Base-by-base conservation (phyloP, 2,329 filamentous ascomycete species). In the Xylaria hypoxylon region DNA sequence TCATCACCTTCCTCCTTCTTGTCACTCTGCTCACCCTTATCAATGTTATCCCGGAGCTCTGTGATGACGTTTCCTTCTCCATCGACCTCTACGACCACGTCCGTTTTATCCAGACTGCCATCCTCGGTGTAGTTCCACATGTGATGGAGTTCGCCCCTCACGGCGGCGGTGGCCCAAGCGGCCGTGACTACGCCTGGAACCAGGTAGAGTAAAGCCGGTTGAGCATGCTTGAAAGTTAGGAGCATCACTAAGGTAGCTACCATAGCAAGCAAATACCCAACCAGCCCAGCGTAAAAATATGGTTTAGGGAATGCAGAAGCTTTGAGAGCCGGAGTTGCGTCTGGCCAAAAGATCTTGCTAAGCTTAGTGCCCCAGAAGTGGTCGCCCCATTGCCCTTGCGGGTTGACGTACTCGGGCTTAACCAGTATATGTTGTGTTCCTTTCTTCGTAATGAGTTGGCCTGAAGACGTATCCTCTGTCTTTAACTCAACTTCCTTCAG, bases 131-230 rank as follows among this genome's bases (percentile, higher is more conserved):
- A 98, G 2, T 83, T 82, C 91, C 92, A 96, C 87, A 98, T 90
- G 47, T 89, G 79, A 57, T 82, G 83, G 2, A 95, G 70, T 75
- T 98, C 94, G 2, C 93, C 91, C 11, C 89, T 87, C 19, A 85
- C 76, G 4, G 89, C 72, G 0, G 91, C 95, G 1, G 92, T 96
- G 3, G 89, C 78, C 91, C 93, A 96, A 1, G 96, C 76, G 1
- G 90, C 86, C 1, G 86, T 83, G 5, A 97, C 81, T 0, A 98
- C 93, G 0, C 92, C 90, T 0, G 95, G 95, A 0, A 98, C 96
- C 6, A 99, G 87, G 76, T 98, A 98, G 15, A 99, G 82, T 35
- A 99, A 84, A 7, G 96, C 95, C 0, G 95, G 95, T 76, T 99
- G 95, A 2, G 92, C 93, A 68, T 93, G 93, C 52, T 90, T 86